Evolutionary conservation across 768 basidiomycete species (phyloP), one percentile per base, ranked within the genome.

Genomic region (Pleurotus platypus): DNA sequence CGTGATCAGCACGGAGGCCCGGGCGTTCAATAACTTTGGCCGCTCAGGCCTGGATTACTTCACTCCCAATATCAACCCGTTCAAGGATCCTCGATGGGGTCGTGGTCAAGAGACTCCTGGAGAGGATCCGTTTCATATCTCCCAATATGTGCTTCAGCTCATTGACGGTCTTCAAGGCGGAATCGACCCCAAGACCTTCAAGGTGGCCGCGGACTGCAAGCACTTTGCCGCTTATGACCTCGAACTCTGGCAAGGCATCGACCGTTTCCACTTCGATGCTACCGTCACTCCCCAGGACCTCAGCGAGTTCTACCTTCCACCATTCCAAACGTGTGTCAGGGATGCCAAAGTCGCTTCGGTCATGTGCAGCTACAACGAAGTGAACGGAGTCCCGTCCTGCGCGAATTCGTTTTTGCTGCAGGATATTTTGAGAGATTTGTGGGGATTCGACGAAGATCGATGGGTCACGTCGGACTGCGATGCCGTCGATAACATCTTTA

Each of bases 391-490:
- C 26, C 83, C 83, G 4, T 72, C 79, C 1, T 85, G 83, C 61
- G 82, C 80, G 24, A 77, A 75, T 62, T 71, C 75, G 1, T 84
- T 77, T 61, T 70, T 85, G 30, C 70, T 85, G 37, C 79, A 83
- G 63, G 70, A 71, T 27, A 65, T 85, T 26, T 64, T 83, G 16
- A 72, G 83, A 12, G 81, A 82, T 54, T 68, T 69, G 47, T 84
- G 79, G 77, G 78, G 77, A 11, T 81, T 83, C 59, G 69, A 75
- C 54, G 74, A 78, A 47, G 75, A 80, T 40, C 66, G 81, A 48
- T 84, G 81, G 81, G 77, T 83, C n/a, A 80, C 78, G 0, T 75
- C 78, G n/a, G 82, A 85, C 62, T 85, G 83, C 62, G 81, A 82
- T 59, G 80, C 83, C 1, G 70, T 82, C 24, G 67, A 67, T n/a